phyloP scores from a whole-genome alignment of 495 filamentous ascomycete species.

The Penicillium nucicola region DNA sequence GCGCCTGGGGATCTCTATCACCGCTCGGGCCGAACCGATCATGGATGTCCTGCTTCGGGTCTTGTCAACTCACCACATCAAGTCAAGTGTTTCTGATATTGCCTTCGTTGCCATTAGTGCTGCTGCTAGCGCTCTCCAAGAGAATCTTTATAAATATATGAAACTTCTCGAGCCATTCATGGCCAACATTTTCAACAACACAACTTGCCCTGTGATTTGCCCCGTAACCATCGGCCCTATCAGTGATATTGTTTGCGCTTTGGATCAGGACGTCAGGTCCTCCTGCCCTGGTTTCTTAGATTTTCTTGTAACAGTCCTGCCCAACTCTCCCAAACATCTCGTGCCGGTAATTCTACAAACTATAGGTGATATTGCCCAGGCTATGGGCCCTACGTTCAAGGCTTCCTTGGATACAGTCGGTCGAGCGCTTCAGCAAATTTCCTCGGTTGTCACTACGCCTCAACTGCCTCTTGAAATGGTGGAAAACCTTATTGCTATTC shows the following conservation, averaged over 20 bases:
- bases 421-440: constrained; percentile 88
- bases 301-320: constrained; percentile 81
- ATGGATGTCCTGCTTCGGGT: constrained; percentile 85
- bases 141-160: constrained; percentile 95
- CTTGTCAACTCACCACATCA: constrained; percentile 67
- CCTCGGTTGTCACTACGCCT: constrained; percentile 65
- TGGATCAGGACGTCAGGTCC: constrained; percentile 85
- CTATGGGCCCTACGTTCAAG: constrained; percentile 91
- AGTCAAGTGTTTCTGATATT: constrained; percentile 92
- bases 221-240: constrained; percentile 96
- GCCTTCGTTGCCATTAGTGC: constrained; percentile 86
- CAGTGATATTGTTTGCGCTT: constrained; percentile 88
- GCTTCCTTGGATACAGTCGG: constrained; percentile 91
- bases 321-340: constrained; percentile 81
- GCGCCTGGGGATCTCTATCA: constrained; percentile 85
- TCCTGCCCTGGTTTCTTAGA: constrained; percentile 99
- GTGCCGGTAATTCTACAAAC: constrained; percentile 97
- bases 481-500: constrained; percentile 91
- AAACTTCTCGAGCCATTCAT: constrained; percentile 85
- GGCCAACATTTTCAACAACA: constrained; percentile 88
- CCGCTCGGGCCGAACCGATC: constrained; percentile 86
- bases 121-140: constrained; percentile 81
- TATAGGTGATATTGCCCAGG: constrained; percentile 96
- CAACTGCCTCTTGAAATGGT: constrained; percentile 85
- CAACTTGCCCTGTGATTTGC: constrained; percentile 90